Percentiles rank a stretch among this genome's conserved stretches.
Conservation (phyloP, 805 yeast genomes). For the Barnettozyma pratensis region DNA sequence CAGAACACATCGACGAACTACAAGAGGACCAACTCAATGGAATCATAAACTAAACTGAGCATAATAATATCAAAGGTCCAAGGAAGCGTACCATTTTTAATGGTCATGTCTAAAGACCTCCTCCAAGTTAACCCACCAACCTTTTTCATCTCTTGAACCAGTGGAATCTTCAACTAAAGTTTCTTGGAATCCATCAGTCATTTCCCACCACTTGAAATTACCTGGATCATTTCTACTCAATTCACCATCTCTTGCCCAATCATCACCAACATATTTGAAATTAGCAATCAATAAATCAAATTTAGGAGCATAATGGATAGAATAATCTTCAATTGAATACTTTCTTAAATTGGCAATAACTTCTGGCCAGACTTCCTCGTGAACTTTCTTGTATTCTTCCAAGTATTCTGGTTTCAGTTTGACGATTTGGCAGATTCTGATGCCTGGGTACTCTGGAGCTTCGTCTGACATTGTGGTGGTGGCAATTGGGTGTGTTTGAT, state of each 20-base stretch:
- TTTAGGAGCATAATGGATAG: slow-evolving; percentile 31
- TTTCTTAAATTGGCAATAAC: slow-evolving; percentile 30
- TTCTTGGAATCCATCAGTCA: slow-evolving; percentile 37
- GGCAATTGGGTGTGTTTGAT: background rate
- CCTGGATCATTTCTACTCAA: slow-evolving; percentile 31
- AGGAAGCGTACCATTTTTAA: slow-evolving; percentile 1
- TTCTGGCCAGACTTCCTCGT: slow-evolving; percentile 27
- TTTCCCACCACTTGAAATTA: slow-evolving; percentile 36
- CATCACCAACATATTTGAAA: slow-evolving; percentile 34
- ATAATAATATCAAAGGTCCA: no score
- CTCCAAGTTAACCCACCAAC: slow-evolving; percentile 35
- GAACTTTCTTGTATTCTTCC: slow-evolving; percentile 33
- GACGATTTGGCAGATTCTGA: slow-evolving; percentile 35
- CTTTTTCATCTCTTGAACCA: slow-evolving; percentile 33
- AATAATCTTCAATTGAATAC: slow-evolving; percentile 37
- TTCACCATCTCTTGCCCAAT: slow-evolving; percentile 32
- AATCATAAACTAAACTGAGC: no score
- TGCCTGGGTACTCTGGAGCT: slow-evolving; percentile 27
- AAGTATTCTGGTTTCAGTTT: slow-evolving; percentile 33
- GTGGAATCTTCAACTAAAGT: slow-evolving; percentile 32
- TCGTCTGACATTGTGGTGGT: slow-evolving; percentile 4
- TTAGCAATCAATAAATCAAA: slow-evolving; percentile 31
- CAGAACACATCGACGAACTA: no score
- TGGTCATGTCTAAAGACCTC: slow-evolving; percentile 36
- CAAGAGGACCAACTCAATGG: no score